Evolutionary conservation across 2,329 filamentous ascomycete genomes (phyloP), one percentile per base, ranked within the genome.

Genomic region (Talaromyces sp.): DNA sequence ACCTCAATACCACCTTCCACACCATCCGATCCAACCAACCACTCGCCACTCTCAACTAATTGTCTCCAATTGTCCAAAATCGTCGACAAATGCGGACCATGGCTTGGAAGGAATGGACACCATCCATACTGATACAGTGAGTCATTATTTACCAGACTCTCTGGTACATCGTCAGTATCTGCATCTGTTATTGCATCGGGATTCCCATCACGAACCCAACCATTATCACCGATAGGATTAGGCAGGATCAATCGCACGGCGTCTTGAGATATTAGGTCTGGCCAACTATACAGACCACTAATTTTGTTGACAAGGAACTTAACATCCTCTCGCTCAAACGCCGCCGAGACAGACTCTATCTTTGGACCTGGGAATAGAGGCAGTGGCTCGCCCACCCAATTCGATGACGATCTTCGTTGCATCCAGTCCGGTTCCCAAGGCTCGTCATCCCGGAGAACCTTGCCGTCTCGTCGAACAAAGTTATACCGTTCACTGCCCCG

Each of bases 1-100:
- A 73, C 74, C 8, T 73, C 69, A 69, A 75, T 73, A 17, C 72
- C 72, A 53, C 71, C 71, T n/a, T 61, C 19, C 5, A 74, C 71
- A 5, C 73, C 73, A 17, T 74, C 64, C 17, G 67, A 64, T 65
- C 65, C 65, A 15, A 75, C 67, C 40, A 67, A 64, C 71, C 74
- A 73, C 66, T 70, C 69, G n/a, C 70, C 72, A 51, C 60, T 67
- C 51, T 70, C 70, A 17, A 75, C 70, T 38, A 72, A 60, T 47
- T 69, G 59, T 22, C 67, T 66, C 73, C 72, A 75, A 22, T 67
- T 68, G 17, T 68, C 58, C 47, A 75, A 65, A 11, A 74, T 79
- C 53, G 68, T 70, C 38, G 66, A 69, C 60, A 72, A 66, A 61
- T 67, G 67, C 29, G 34, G 60, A 31, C 31, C 15, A 43, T 62